phyloP scores from a whole-genome alignment of 352 stramenopile genomes.

The Thalassiosira livingstoniorum region DNA sequence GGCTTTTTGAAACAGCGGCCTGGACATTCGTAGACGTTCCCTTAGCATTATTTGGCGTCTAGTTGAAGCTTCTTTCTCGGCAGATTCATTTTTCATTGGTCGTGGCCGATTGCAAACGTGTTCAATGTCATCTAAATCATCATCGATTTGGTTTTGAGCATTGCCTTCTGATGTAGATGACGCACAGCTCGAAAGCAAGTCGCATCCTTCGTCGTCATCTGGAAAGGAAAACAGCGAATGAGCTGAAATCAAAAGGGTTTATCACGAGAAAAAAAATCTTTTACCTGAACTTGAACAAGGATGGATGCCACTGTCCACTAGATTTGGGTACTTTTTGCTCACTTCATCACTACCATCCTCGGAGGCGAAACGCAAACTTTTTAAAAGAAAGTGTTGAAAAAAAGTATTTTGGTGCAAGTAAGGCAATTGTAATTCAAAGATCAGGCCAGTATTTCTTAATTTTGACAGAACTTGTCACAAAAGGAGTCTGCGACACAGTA shows the following conservation, averaged over 20 bases:
- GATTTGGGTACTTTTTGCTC: constrained; percentile 40
- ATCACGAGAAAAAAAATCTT: constrained; percentile 3
- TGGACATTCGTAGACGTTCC: constrained; percentile 58
- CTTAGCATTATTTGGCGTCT: constrained; percentile 49
- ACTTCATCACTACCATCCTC: constrained; percentile 67
- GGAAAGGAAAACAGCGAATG: too few relatives aligned
- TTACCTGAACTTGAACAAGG: constrained; percentile 43
- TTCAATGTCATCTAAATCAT: constrained; percentile 3
- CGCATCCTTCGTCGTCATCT: constrained; percentile 40
- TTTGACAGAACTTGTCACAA: too few relatives aligned
- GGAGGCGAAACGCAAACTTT: constrained; percentile 78
- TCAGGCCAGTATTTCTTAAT: not conserved
- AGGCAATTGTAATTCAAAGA: not conserved
- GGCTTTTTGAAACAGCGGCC: constrained; percentile 81
- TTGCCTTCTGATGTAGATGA: constrained; percentile 75
- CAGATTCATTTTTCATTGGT: constrained; percentile 43
- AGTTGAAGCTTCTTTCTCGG: constrained; percentile 40
- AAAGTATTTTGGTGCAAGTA: too few relatives aligned
- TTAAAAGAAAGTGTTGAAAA: too few relatives aligned
- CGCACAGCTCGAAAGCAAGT: constrained; percentile 36
- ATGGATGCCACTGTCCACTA: constrained; percentile 78
- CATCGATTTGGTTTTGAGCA: constrained; percentile 3
- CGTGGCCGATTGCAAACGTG: not conserved
- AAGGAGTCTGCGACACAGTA: too few relatives aligned
- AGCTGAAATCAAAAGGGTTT: constrained; percentile 10